Base-by-base conservation (phyloP, 345 rosid genomes). In the Turritis glabra region DNA sequence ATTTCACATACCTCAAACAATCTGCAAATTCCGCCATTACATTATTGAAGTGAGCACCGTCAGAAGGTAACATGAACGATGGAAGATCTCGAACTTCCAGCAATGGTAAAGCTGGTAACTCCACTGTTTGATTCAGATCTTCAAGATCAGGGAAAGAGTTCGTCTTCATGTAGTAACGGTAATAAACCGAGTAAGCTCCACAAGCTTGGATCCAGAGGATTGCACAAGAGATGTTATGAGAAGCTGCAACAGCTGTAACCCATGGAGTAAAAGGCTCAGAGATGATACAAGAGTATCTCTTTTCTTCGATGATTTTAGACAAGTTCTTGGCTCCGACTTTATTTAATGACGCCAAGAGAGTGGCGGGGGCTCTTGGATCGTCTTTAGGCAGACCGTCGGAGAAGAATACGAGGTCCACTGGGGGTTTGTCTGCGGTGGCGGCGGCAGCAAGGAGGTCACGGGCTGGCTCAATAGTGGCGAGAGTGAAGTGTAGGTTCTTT, bases 181-280 rank as follows among this genome's bases (percentile, higher is more conserved):
- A 85, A 57, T 85, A 89, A 46, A 83, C 56, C 17, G 79, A 73
- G 78, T 17, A 84, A 43, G 74, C 80, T 10, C 81, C 67, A 57
- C 78, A 80, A 62, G 95, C 80, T 75, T 87, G 83, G 33, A 84
- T 83, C 95, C 92, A 89, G 1, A 85, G 86, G 33, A 83, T 41
- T 6, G 84, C 85, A 57, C 82, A 81, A 40, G 90, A 87, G 51
- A 87, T 83, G 14, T 68, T 74, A 56, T 57, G 74, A 14, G 81
- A 46, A 8, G 44, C 70, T 0, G 90, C 89, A 58, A 84, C 76
- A 7, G 69, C 74, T 0, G 84, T 46, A 9, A 79, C 85, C 92
- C 92, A 87, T 22, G 92, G 84, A 53, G 84, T 19, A 47, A 87
- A 87, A 0, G 89, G 86, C 21, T 27, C 78, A 21, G 65, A 38